Percentiles rank a stretch among this genome's conserved stretches.
Conservation (phyloP, 345 rosid species). For the Geranium brycei region DNA sequence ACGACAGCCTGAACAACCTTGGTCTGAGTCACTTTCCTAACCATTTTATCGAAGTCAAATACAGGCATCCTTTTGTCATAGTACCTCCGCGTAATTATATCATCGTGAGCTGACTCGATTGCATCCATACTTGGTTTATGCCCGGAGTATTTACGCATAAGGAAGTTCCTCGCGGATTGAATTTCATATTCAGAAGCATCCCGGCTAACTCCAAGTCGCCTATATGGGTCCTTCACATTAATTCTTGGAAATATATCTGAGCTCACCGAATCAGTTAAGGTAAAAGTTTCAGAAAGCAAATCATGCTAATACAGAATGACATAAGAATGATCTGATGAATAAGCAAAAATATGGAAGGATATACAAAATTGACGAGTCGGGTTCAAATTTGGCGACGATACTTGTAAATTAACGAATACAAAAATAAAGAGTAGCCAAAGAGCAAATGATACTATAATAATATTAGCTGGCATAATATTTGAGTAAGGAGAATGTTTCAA, state of each 20-base stretch:
- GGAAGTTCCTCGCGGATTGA: conserved; percentile 82
- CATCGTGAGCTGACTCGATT: conserved; percentile 88
- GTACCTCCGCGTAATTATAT: conserved; percentile 85
- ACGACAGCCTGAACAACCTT: conserved; percentile 47
- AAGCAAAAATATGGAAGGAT: not conserved
- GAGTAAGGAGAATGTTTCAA: not conserved
- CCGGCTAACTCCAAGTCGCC: conserved; percentile 79
- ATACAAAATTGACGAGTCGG: not conserved
- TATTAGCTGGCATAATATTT: not conserved
- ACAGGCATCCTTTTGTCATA: conserved; percentile 65
- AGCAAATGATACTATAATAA: not conserved
- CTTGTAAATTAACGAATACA: not conserved
- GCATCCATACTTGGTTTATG: conserved; percentile 92
- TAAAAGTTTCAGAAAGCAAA: conserved; percentile 1
- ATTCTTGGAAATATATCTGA: conserved; percentile 75
- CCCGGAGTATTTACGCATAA: conserved; percentile 55
- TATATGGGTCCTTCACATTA: conserved; percentile 65
- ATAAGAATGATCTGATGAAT: not conserved
- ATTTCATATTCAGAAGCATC: conserved; percentile 96
- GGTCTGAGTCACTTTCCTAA: conserved; percentile 64
- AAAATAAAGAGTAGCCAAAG: not conserved
- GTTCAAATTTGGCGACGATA: not conserved
- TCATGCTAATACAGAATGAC: not conserved
- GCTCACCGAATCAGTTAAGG: conserved; percentile 14
- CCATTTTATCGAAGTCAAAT: conserved; percentile 59